Conservation (phyloP, 176 grass and related monocot genomes). For the Cenchrus purpureus region DNA sequence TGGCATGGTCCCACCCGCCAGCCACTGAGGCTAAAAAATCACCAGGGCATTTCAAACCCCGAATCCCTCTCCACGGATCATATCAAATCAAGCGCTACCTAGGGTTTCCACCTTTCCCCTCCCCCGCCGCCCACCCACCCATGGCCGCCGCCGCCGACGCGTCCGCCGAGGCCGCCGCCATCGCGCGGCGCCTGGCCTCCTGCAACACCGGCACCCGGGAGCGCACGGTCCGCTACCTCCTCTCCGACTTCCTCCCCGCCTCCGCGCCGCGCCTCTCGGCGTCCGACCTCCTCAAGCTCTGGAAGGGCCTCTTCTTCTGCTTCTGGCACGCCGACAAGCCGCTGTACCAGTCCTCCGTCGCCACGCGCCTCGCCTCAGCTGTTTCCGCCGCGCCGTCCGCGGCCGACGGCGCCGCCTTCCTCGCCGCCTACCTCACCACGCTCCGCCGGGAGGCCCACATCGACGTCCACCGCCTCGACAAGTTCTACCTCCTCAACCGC, state of each 20-base stretch:
- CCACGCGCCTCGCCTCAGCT: conserved; percentile 65
- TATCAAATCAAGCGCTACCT: conserved; percentile 31
- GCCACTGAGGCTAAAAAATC: conserved; percentile 16
- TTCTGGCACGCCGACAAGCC: conserved; percentile 96
- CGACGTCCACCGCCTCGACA: conserved; percentile 89
- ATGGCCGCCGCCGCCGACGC: conserved; percentile 44
- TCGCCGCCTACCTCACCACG: conserved; percentile 72
- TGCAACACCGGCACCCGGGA: conserved; percentile 53
- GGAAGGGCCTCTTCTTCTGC: conserved; percentile 99
- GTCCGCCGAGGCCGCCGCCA: conserved; percentile 50
- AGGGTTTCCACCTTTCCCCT: conserved; percentile 41
- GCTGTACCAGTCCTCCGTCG: conserved; percentile 68
- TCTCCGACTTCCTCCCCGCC: conserved; percentile 46
- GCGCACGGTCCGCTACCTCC: conserved; percentile 63
- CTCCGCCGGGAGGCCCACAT: conserved; percentile 82
- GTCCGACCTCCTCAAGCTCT: conserved; percentile 77
- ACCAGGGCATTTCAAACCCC: conserved; percentile 41
- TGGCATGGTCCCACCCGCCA: not conserved
- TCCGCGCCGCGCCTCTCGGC: conserved; percentile 43
- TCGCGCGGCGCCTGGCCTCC: conserved; percentile 79
- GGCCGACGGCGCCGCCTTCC: conserved; percentile 55
- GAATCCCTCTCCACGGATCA: conserved; percentile 39
- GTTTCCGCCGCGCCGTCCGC: conserved; percentile 47
- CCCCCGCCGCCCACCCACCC: not conserved
- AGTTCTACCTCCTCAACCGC: conserved; percentile 94